Base-by-base conservation (phyloP, 2,329 filamentous ascomycete genomes). In the Simplicillium aogashimaense region DNA sequence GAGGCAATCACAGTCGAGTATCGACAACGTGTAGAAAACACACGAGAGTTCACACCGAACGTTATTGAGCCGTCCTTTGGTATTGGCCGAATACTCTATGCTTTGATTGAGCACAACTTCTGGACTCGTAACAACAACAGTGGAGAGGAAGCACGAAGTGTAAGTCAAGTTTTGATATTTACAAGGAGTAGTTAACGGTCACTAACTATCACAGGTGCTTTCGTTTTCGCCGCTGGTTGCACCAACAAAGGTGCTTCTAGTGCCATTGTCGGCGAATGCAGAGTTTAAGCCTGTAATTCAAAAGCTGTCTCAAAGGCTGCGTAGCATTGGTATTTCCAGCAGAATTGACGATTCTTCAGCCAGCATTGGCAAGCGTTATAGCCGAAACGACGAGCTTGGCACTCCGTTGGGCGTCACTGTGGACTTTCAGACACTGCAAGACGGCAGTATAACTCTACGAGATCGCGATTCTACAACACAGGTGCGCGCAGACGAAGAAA, bases 31-130 rank as follows among this genome's bases (percentile, higher is more conserved):
- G 75, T 80, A 4, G 86, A 95, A 63, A 83, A 94, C 58, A 78
- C 81, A 43, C 78, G 92, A 53, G 89, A 95, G 60, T 98, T 86
- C 67, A 94, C 83, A 1, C 90, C 90, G 44, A 95, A 95, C 57
- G 88, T 94, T 36, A 94, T 97, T 52, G 92, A 98, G 68, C 92
- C 90, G 2, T 97, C 90, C 1, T 98, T 97, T 54, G 90, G 90
- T 70, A 94, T 97, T 55, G 92, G 90, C 44, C 80, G 90, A 53
- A 95, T 97, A 47, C 70, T 97, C 43, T 97, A 95, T 70, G 81
- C 84, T 45, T 69, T 98, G 54, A 84, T 94, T 57, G 92, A 98
- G 69, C 92, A 98, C 66, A 81, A 77, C 59, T 98, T 89, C 76
- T 98, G 92, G 90, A 86, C 81, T 40, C 84, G 92, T 48, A 72